Evolutionary conservation across 768 basidiomycete species (phyloP).

Genomic region (Phanerochaete carnosa): DNA sequence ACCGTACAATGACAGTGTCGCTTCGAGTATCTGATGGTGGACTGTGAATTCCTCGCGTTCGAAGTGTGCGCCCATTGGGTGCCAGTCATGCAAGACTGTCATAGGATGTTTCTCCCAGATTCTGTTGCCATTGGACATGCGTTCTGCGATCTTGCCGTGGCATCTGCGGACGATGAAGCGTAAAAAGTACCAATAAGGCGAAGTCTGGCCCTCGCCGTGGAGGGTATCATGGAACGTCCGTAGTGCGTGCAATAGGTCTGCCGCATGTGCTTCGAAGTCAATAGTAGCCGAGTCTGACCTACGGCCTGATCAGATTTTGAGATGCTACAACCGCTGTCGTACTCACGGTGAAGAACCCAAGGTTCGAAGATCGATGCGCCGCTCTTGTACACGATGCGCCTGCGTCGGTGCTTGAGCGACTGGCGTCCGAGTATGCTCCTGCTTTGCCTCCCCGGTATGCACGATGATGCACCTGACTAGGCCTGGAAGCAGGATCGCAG

Average conservation of each 20-base stretch:
- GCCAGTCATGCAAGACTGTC: not conserved
- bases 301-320: not conserved
- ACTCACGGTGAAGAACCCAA: not conserved
- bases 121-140: conserved; percentile 5
- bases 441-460: not conserved
- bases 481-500: conserved; percentile 4
- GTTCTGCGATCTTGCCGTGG: conserved; percentile 9
- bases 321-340: not conserved
- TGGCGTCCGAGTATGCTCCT: not conserved
- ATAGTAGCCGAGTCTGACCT: conserved; percentile 4
- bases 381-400: conserved; percentile 5
- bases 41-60: conserved; percentile 1
- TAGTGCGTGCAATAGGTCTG: conserved; percentile 7
- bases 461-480: conserved; percentile 7
- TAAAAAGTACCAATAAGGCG: conserved; percentile 10
- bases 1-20: conserved; percentile 5
- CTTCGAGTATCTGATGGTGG: conserved; percentile 7
- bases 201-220: not conserved
- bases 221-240: conserved; percentile 1
- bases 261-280: conserved; percentile 8
- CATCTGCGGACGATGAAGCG: conserved; percentile 12
- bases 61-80: not conserved
- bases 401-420: not conserved
- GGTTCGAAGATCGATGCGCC: conserved; percentile 1
- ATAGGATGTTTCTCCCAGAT: conserved; percentile 10